Percentiles rank a stretch among this genome's conserved stretches.
Conservation (phyloP, 73 alveolate genomes). For the Halteria grandinella region DNA sequence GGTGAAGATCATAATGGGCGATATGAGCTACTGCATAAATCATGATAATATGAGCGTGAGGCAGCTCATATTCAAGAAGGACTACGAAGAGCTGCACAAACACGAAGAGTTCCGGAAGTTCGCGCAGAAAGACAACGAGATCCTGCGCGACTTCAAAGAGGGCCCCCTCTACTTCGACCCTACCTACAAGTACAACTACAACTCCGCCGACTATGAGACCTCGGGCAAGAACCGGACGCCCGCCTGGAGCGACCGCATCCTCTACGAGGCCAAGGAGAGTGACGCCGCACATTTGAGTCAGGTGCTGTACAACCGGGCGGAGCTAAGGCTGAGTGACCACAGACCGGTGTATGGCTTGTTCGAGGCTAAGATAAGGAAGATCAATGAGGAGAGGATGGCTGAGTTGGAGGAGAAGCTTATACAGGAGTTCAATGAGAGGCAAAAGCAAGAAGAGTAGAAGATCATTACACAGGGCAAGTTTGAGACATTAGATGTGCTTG, state of each 20-base stretch:
- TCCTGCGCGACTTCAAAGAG: conserved; percentile 65
- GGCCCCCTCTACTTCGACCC: conserved; percentile 88
- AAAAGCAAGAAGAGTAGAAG: no score
- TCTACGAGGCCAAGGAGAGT: no score
- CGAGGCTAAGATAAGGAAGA: conserved; percentile 75
- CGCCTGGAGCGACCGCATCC: conserved; percentile 97
- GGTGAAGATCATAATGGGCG: conserved; percentile 71
- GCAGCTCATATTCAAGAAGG: conserved; percentile 12
- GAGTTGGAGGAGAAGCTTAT: no score
- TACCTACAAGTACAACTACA: conserved; percentile 90
- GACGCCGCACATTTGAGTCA: conserved; percentile 5
- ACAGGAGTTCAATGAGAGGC: no score
- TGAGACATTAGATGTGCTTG: no score
- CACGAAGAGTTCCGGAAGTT: conserved; percentile 75
- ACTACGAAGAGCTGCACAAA: conserved; percentile 62
- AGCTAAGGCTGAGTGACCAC: conserved; percentile 88
- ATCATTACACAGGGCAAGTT: no score
- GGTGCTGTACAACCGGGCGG: conserved; percentile 78
- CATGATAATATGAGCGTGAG: neutral
- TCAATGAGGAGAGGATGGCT: conserved; percentile 63
- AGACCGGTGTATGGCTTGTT: conserved; percentile 88
- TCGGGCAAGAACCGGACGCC: conserved; percentile 94
- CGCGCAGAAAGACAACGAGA: conserved; percentile 48
- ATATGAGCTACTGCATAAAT: conserved; percentile 31
- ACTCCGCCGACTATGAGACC: conserved; percentile 75